Evolutionary conservation across 805 yeast genomes (phyloP).

Genomic region (Diddensiella santjacobensis): DNA sequence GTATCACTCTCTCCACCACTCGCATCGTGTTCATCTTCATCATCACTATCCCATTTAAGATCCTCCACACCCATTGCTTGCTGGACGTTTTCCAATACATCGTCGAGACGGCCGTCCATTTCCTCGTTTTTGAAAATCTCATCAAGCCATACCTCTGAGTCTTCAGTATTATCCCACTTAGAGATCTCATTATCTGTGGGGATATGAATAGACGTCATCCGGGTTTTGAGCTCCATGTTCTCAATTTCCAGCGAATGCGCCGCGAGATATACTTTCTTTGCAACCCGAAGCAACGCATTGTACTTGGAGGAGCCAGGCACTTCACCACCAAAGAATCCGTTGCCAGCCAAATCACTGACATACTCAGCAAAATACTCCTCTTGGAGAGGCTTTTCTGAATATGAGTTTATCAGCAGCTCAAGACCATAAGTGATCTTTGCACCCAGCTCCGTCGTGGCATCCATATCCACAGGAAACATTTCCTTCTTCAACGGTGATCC

Average conservation of each 20-base stretch:
- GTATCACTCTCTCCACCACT: conserved; percentile 25
- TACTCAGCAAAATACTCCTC: conserved; percentile 16
- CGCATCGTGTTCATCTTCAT: conserved; percentile 15
- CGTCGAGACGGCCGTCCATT: conserved; percentile 11
- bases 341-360: conserved; percentile 8
- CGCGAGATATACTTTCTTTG: conserved; percentile 6
- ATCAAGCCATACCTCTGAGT: conserved; percentile 25
- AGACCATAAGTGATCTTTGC: conserved; percentile 26
- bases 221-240: neutral
- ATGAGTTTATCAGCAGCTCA: conserved; percentile 18
- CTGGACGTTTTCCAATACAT: conserved; percentile 14
- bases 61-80: conserved; percentile 5
- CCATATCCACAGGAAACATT: conserved; percentile 12
- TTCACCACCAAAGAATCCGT: conserved; percentile 22
- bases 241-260: neutral
- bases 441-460: conserved; percentile 19
- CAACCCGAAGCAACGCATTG: conserved; percentile 12
- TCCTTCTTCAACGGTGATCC: conserved; percentile 21
- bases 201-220: neutral
- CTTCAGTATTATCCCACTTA: conserved; percentile 21
- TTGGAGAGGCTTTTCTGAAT: neutral
- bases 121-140: conserved; percentile 12
- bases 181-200: conserved; percentile 18
- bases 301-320: conserved; percentile 15
- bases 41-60: conserved; percentile 7